A percentile compares a stretch with the other conserved stretches of the same genome.
These are phyloP conservation scores for Petrea volubilis DNA, from an alignment of 257 asterid species.

Conservation along the genomic window DNA sequence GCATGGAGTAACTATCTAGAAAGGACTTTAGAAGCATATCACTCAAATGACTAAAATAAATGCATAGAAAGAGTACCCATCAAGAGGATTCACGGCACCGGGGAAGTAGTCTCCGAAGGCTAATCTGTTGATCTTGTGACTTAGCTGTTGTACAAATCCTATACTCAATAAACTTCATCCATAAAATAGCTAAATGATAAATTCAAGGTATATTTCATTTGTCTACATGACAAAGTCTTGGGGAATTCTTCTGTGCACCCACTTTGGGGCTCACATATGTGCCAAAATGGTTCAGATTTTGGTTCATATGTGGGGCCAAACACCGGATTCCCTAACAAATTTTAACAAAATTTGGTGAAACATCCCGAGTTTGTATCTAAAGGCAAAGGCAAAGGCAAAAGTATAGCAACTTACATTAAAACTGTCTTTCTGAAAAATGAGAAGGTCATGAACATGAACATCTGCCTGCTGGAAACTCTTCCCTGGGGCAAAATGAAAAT, in stretches of 20 bases:
- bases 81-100: conserved; percentile 96
- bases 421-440: conserved; percentile 91
- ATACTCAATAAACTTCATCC: conserved; percentile 19
- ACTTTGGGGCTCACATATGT: too few relatives aligned
- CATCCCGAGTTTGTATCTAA: too few relatives aligned
- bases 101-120: conserved; percentile 88
- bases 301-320: too few relatives aligned
- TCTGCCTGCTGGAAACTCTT: conserved; percentile 96
- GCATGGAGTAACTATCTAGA: not conserved
- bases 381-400: conserved; percentile 13
- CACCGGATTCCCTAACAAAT: too few relatives aligned
- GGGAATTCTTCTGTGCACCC: too few relatives aligned
- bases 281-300: too few relatives aligned
- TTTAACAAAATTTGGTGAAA: too few relatives aligned
- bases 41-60: conserved; percentile 11
- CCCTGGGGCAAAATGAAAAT: conserved; percentile 99
- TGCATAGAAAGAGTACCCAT: conserved; percentile 58
- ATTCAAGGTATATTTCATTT: not conserved
- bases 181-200: not conserved
- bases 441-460: conserved; percentile 86
- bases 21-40: conserved; percentile 5
- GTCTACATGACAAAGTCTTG: not conserved
- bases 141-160: conserved; percentile 53
- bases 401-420: conserved; percentile 68
- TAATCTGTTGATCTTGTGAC: conserved; percentile 88